Percentiles rank a stretch among this genome's conserved stretches.
phyloP scores from a whole-genome alignment of 1,284 basidiomycete genomes.

The Fomitopsis palustris region DNA sequence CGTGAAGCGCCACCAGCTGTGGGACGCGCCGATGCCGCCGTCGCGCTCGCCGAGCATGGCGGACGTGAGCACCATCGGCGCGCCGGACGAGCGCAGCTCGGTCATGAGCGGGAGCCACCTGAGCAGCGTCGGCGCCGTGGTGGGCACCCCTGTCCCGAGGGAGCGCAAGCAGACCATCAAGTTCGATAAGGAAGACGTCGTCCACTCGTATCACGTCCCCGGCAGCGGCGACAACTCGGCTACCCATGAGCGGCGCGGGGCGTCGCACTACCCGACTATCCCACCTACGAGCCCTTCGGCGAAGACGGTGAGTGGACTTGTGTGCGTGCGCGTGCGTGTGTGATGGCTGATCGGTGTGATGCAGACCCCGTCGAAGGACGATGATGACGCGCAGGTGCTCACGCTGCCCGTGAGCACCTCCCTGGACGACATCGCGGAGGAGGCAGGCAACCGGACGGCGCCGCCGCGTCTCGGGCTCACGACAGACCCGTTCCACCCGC shows the following conservation, averaged over 20 bases:
- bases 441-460: constrained; percentile 23
- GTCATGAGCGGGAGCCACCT: constrained; percentile 21
- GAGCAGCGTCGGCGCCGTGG: constrained; percentile 14
- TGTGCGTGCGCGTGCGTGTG: constrained; percentile 13
- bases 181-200: constrained; percentile 66
- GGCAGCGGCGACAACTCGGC: constrained; percentile 39
- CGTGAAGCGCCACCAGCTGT: constrained; percentile 74
- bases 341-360: not conserved
- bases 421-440: constrained; percentile 13
- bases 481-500: constrained; percentile 17
- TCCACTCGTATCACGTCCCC: constrained; percentile 66
- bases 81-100: constrained; percentile 26
- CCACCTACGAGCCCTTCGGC: constrained; percentile 3
- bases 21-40: constrained; percentile 66
- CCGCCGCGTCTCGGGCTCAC: constrained; percentile 25
- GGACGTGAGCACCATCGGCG: constrained; percentile 5
- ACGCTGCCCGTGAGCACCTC: constrained; percentile 12
- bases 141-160: constrained; percentile 25
- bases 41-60: constrained; percentile 9
- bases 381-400: constrained; percentile 7
- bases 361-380: constrained; percentile 7
- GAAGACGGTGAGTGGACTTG: constrained; percentile 17
- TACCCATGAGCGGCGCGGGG: constrained; percentile 50
- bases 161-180: constrained; percentile 66
- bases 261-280: constrained; percentile 9